These are phyloP conservation scores for Aspergillus mulundensis DNA, from an alignment of 495 filamentous ascomycete genomes.

Conservation along the genomic window DNA sequence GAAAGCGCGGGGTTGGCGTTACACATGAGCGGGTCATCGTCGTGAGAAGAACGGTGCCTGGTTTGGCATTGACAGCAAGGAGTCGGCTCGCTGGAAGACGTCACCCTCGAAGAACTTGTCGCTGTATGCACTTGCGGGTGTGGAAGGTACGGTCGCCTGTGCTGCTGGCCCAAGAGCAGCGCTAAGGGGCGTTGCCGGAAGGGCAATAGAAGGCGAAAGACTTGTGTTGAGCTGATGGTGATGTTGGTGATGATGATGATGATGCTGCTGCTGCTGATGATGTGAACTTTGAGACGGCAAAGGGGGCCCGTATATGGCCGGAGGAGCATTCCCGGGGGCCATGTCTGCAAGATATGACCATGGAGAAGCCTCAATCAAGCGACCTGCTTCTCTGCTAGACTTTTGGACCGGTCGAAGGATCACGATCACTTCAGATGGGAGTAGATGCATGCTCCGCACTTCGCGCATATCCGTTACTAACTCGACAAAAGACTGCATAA, in stretches of 20 bases:
- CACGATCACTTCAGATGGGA: constrained; percentile 63
- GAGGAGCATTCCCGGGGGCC: constrained; percentile 23
- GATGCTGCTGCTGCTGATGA: constrained; percentile 30
- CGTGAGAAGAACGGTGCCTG: constrained; percentile 41
- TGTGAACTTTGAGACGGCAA: constrained; percentile 32
- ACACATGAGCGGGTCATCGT: constrained; percentile 20
- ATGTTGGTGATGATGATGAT: constrained; percentile 34
- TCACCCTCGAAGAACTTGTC: constrained; percentile 63
- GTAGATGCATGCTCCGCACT: constrained; percentile 56
- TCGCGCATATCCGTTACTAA: constrained; percentile 68
- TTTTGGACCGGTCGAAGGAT: constrained; percentile 73
- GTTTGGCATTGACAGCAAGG: constrained; percentile 57
- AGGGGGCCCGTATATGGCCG: constrained; percentile 38
- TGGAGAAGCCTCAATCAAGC: constrained; percentile 69
- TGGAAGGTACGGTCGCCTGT: constrained; percentile 82
- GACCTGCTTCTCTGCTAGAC: constrained; percentile 68
- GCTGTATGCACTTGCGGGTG: constrained; percentile 64
- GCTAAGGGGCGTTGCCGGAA: constrained; percentile 69
- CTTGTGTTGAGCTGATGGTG: constrained; percentile 27
- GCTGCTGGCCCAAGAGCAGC: constrained; percentile 84
- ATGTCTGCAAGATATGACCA: constrained; percentile 59
- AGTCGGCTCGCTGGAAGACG: constrained; percentile 71
- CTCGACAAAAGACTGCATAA: constrained; percentile 72
- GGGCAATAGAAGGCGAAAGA: constrained; percentile 37
- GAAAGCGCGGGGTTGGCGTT: not conserved